phyloP scores from a whole-genome alignment of 805 yeast species.

The Candida golubevii region DNA sequence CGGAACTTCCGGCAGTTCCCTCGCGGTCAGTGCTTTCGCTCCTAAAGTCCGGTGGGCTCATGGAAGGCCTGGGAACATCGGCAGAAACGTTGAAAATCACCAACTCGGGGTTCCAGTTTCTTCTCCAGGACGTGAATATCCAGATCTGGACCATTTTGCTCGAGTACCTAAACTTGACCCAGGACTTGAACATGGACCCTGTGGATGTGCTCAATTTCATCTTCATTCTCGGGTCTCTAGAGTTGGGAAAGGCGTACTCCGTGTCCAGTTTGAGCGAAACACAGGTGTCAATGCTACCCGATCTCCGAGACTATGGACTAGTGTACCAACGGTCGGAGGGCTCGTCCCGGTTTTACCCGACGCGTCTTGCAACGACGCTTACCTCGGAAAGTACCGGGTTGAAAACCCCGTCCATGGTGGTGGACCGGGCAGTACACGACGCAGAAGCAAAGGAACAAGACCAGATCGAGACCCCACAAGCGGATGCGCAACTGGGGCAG shows the following conservation, averaged over 20 bases:
- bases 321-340: slow-evolving; percentile 60
- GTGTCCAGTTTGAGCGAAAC: slow-evolving; percentile 68
- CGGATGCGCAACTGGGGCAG: slow-evolving; percentile 49
- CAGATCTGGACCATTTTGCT: slow-evolving; percentile 91
- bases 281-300: slow-evolving; percentile 81
- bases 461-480: slow-evolving; percentile 8
- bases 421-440: slow-evolving; percentile 55
- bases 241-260: slow-evolving; percentile 83
- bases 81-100: slow-evolving; percentile 61
- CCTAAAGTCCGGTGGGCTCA: slow-evolving; percentile 74
- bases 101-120: slow-evolving; percentile 87
- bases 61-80: slow-evolving; percentile 56
- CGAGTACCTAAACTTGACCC: slow-evolving; percentile 83
- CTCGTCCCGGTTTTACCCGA: slow-evolving; percentile 75
- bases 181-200: slow-evolving; percentile 84
- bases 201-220: slow-evolving; percentile 93
- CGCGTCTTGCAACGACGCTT: slow-evolving; percentile 81
- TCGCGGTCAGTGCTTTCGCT: slow-evolving; percentile 78
- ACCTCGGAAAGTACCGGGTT: slow-evolving; percentile 78
- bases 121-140: slow-evolving; percentile 86
- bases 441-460: slow-evolving; percentile 20
- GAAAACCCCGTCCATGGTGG: slow-evolving; percentile 68
- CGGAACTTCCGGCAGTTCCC: slow-evolving; percentile 63
- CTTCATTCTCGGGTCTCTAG: slow-evolving; percentile 88
- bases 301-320: slow-evolving; percentile 85